phyloP scores from a whole-genome alignment of 768 basidiomycete species.

The Lyophyllum atratum region DNA sequence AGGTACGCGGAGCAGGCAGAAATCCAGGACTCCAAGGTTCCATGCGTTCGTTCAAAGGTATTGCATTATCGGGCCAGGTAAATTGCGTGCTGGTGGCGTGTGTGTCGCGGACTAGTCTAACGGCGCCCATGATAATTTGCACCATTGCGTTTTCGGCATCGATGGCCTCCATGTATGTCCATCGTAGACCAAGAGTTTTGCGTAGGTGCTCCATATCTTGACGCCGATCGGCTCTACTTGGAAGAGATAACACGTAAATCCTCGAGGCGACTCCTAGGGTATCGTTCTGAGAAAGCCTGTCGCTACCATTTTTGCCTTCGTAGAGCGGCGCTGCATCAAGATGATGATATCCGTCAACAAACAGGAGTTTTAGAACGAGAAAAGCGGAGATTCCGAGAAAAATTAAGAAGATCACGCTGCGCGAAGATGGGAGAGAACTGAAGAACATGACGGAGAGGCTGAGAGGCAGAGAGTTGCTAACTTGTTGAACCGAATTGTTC shows the following conservation, averaged over 20 bases:
- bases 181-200: constrained; percentile 44
- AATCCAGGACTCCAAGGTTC: constrained; percentile 26
- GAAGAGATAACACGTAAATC: constrained; percentile 64
- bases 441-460: not conserved
- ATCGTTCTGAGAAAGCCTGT: not conserved
- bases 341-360: not conserved
- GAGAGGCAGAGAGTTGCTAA: too few species aligned
- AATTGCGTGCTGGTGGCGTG: constrained; percentile 1
- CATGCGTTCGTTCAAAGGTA: constrained; percentile 21
- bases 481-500: too few species aligned
- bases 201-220: constrained; percentile 59
- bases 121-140: constrained; percentile 41
- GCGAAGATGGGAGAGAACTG: not conserved
- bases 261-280: constrained; percentile 40
- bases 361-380: not conserved
- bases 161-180: constrained; percentile 56
- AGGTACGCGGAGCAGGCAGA: constrained; percentile 3
- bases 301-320: not conserved
- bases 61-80: constrained; percentile 26
- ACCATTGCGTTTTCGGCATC: constrained; percentile 41
- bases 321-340: not conserved
- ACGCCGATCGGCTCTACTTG: constrained; percentile 54
- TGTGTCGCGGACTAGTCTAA: constrained; percentile 33
- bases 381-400: not conserved
- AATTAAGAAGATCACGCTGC: not conserved